A percentile compares a stretch with the other conserved stretches of the same genome.
Evolutionary conservation across 345 rosid genomes (phyloP).

Genomic region (Eucalyptus globulus): DNA sequence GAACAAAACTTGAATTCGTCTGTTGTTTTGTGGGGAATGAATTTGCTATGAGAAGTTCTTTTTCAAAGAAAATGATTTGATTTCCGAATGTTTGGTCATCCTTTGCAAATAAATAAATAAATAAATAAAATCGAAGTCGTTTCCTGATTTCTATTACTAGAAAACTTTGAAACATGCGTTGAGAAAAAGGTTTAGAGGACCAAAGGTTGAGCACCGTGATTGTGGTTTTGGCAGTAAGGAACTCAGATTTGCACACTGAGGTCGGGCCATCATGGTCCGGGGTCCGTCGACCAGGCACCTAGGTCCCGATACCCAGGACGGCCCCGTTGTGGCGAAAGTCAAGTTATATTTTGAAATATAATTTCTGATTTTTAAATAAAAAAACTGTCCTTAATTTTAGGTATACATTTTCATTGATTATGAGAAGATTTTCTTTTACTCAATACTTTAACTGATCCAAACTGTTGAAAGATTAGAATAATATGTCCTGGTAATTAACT

Average conservation of each 20-base stretch:
- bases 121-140: accelerated
- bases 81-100: background rate
- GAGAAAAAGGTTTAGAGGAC: accelerated
- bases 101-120: background rate
- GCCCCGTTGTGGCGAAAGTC: accelerated
- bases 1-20: background rate
- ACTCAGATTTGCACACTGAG: too few relatives aligned
- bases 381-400: accelerated
- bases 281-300: too few relatives aligned
- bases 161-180: accelerated
- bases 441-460: background rate
- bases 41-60: too few relatives aligned
- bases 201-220: accelerated
- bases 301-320: accelerated
- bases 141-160: too few relatives aligned
- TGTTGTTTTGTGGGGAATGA: background rate
- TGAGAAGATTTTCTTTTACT: background rate
- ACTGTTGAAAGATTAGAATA: background rate
- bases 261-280: accelerated
- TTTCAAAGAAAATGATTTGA: background rate
- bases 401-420: background rate
- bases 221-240: accelerated
- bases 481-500: too few relatives aligned
- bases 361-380: too few relatives aligned
- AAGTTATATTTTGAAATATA: too few relatives aligned